phyloP scores from a whole-genome alignment of 495 filamentous ascomycete genomes.

The Thozetella sp. region DNA sequence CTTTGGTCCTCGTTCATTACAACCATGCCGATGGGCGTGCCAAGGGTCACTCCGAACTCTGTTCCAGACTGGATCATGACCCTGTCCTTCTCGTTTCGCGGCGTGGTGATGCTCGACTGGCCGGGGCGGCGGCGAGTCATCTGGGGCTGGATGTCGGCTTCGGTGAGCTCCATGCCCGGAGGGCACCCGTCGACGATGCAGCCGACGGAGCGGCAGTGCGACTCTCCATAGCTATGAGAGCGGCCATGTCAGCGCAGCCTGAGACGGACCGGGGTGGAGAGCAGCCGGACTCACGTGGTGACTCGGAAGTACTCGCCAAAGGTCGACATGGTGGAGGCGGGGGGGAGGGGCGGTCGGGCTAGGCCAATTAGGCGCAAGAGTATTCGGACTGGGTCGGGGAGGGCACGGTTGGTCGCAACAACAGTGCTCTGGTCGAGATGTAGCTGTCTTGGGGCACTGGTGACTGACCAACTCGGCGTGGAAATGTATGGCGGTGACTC shows the following conservation, averaged over 20 bases:
- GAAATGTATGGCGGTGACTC: neutral
- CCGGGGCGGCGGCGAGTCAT: conserved; percentile 90
- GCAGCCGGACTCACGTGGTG: conserved; percentile 74
- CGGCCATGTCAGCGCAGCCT: neutral
- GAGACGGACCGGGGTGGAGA: neutral
- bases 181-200: conserved; percentile 89
- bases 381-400: no score
- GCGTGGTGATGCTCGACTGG: conserved; percentile 88
- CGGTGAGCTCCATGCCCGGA: conserved; percentile 85
- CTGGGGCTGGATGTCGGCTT: conserved; percentile 92
- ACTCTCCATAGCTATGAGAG: conserved; percentile 76
- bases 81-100: conserved; percentile 88
- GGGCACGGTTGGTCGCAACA: no score
- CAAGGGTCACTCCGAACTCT: conserved; percentile 89
- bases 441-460: neutral
- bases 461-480: neutral
- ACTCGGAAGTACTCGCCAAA: conserved; percentile 86
- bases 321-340: conserved; percentile 70
- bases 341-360: no score
- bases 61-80: conserved; percentile 95
- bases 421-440: no score
- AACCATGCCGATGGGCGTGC: conserved; percentile 87
- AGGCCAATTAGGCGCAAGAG: no score
- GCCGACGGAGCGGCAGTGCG: conserved; percentile 87
- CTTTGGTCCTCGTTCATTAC: conserved; percentile 93